Base-by-base conservation (phyloP, 208 protist species). In the Porcisia hertigi region DNA sequence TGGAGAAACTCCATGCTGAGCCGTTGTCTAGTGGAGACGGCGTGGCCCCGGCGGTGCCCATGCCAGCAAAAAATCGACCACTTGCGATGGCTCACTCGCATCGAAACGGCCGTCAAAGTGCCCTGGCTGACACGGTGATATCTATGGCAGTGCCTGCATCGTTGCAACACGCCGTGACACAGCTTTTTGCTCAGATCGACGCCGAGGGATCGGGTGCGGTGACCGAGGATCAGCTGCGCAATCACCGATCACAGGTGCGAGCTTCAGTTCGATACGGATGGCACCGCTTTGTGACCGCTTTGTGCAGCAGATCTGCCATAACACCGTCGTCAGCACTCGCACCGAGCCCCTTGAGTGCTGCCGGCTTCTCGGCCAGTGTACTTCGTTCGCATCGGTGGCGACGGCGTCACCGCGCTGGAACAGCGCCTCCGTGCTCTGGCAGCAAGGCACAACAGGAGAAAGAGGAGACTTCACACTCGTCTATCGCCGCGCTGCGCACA, bases 211-310 rank as follows among this genome's bases (percentile, higher is more conserved):
- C 25, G 4, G 78, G 78, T 9, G 52, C 41, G 36, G 78, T 82
- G 8, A 75, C 72, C 47, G 78, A 82, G 45, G 78, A 76, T 62
- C 78, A 82, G 53, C 73, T 82, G 78, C 78, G 78, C 25, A 71
- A 52, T 70, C 74, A 82, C 36, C 72, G 78, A 9, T 55, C 65
- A n/a, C 72, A 59, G 59, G 78, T 82, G 49, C 78, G 72, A 5
- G 71, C 72, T n/a, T 53, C 67, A 43, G 78, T 53, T 0, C 78
- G 73, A 41, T 82, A 82, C 43, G 78, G 78, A 12, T 82, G 78
- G 78, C 78, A 82, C 53, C 78, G 78, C 59, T 82, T 82, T 36
- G 78, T 82, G 16, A 77, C 72, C 18, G 71, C 75, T 69, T 55
- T 82, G 59, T 82, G 78, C 78, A 60, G 60, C 47, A 23, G 39